Base-by-base conservation (phyloP, 2,329 filamentous ascomycete genomes). In the Aureobasidium sp. region DNA sequence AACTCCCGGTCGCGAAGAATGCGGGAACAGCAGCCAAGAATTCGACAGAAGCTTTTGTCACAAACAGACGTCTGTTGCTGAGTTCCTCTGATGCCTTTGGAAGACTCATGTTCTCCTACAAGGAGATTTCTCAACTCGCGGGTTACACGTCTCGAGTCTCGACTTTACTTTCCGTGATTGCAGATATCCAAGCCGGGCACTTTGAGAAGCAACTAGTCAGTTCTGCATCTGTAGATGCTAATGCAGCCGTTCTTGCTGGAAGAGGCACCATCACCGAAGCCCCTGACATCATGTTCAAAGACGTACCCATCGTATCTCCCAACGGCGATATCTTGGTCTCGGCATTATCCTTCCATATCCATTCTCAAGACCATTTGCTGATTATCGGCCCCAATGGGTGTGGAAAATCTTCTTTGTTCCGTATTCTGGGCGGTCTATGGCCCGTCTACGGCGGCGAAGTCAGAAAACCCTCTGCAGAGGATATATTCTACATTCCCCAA, bases 401-500 rank as follows among this genome's bases (percentile, higher is more conserved):
- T 74, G 94, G 94, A 46, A 99, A 99, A 75, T 96, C 91, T 0
- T 95, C 89, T 17, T 82, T 99, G 3, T 99, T 99, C 83, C 87
- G 94, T 41, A 99, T 99, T 68, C 84, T 99, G 0, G 94, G 94
- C 65, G 94, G 94, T 0, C 81, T 99, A 2, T 99, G 94, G 94
- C 94, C 94, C 17, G 94, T 97, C 13, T 99, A 99, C 74, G 93
- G 94, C 66, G 94, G 94, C 57, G 91, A 85, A 1, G 94, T 99
- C 24, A 83, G 90, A 70, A 97, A 97, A 74, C 94, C 94, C 1
- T 87, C 89, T 1, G 94, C 93, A 70, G 86, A 90, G 67, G 89
- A 94, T 72, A 97, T 99, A 72, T 99, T 97, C 77, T 99, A 99
- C 77, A 95, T 99, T 66, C 94, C 94, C 0, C 94, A 99, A 72